Evolutionary conservation across 2,329 filamentous ascomycete species (phyloP).

Genomic region (Colletotrichum phormii): DNA sequence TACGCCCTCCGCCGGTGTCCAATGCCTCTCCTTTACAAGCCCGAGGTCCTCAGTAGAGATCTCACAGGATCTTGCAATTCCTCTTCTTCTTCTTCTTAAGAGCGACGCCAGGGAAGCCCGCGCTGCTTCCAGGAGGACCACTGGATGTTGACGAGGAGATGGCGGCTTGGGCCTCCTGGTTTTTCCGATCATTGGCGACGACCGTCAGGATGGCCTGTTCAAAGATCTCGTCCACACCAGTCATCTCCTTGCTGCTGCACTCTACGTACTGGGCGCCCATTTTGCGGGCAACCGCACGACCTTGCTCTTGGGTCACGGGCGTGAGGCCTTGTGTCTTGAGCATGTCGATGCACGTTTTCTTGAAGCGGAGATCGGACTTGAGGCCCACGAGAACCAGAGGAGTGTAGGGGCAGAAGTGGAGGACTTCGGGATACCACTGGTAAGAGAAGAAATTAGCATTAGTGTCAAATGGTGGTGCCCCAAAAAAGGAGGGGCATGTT

Average conservation of each 20-base stretch:
- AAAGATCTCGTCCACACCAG: constrained; percentile 96
- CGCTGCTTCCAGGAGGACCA: constrained; percentile 47
- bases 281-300: constrained; percentile 86
- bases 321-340: constrained; percentile 98
- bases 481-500: constrained; percentile 19
- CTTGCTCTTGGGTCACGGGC: constrained; percentile 92
- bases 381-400: constrained; percentile 95
- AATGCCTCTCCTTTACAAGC: constrained; percentile 29
- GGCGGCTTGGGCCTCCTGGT: constrained; percentile 62
- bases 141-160: constrained; percentile 48
- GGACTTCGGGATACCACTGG: constrained; percentile 98
- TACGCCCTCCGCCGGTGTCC: constrained; percentile 35
- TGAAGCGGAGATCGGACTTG: constrained; percentile 95
- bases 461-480: constrained; percentile 31
- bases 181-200: constrained; percentile 81
- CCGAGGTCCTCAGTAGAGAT: constrained; percentile 22
- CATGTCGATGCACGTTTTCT: constrained; percentile 97
- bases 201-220: constrained; percentile 90
- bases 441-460: constrained; percentile 41
- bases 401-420: constrained; percentile 98
- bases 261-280: constrained; percentile 98
- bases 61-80: constrained; percentile 83
- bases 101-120: constrained; percentile 55
- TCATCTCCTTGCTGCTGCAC: constrained; percentile 98
- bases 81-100: constrained; percentile 85